phyloP scores from a whole-genome alignment of 179 eudicot genomes.

The Silene noctiflora region DNA sequence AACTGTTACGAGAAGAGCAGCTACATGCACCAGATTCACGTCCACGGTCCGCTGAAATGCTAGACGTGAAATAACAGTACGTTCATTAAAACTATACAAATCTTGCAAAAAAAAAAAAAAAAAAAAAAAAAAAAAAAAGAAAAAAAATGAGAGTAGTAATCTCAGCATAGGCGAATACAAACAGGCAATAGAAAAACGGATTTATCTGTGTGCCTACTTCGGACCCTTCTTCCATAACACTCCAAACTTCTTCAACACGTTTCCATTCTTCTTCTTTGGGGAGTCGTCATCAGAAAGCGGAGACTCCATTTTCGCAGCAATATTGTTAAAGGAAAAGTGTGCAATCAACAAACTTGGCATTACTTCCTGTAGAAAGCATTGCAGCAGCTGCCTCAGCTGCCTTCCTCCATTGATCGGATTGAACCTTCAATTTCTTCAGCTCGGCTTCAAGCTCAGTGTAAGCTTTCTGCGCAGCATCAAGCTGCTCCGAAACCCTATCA shows the following conservation, averaged over 20 bases:
- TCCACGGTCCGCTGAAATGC: neutral
- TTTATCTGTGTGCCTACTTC: slow-evolving; percentile 30
- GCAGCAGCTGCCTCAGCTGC: slow-evolving; percentile 97
- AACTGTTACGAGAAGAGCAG: neutral
- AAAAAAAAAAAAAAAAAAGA: neutral
- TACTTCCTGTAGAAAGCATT: slow-evolving; percentile 55
- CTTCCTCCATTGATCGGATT: slow-evolving; percentile 89
- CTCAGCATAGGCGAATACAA: neutral
- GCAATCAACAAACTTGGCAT: slow-evolving; percentile 53
- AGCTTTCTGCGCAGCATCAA: slow-evolving; percentile 60
- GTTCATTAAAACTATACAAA: neutral
- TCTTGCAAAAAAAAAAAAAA: neutral
- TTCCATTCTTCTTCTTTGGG: slow-evolving; percentile 67
- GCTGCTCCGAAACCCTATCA: slow-evolving; percentile 53
- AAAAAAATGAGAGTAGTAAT: too few relatives aligned
- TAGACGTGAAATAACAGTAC: neutral
- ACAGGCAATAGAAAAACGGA: neutral
- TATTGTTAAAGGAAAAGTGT: slow-evolving; percentile 58
- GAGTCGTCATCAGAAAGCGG: slow-evolving; percentile 65
- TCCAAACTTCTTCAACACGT: slow-evolving; percentile 73
- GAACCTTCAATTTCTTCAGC: slow-evolving; percentile 73
- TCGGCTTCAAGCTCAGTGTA: slow-evolving; percentile 71
- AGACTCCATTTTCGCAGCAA: slow-evolving; percentile 52
- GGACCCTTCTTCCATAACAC: slow-evolving; percentile 71
- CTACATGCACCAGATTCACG: neutral